Base-by-base conservation (phyloP, 208 protist genomes). In the Angomonas deanei region DNA sequence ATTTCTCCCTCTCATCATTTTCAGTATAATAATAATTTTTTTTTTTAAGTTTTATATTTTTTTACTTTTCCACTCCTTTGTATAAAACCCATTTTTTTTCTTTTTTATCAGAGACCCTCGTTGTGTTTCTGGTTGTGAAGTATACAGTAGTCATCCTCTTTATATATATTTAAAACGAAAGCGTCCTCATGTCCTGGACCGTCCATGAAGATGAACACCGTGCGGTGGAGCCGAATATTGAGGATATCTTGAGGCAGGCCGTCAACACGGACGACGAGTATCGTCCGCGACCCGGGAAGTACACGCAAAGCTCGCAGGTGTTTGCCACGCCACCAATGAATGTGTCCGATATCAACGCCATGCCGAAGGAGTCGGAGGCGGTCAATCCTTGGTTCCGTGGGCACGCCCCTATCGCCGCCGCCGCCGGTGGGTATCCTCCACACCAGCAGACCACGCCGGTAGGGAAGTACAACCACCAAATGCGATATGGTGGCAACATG, bases 121-220 rank as follows among this genome's bases (percentile, higher is more conserved):
- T n/a, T n/a, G n/a, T n/a, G n/a, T 53, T 53, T 24, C 23, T 53
- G 5, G 5, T 53, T 6, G n/a, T 53, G 8, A n/a, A 13, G 47
- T 53, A 28, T 17, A 28, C 23, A 17, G 5, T 27, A 21, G 8
- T 21, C 5, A 26, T 27, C 5, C 47, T 24, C 23, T 24, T 53
- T 53, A 8, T 53, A 28, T 53, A 53, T 53, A 28, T 26, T 53
- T 26, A 53, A n/a, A n/a, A n/a, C n/a, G n/a, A n/a, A n/a, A n/a
- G n/a, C n/a, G 31, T 63, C 27, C 54, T 30, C 26, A 78, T 83
- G 78, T 76, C 86, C 53, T 94, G 84, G 88, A 92, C 84, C 48
- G 88, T 94, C 49, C 88, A 92, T 55, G 84, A 94, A 47, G 82
- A 94, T 52, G 84, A 90, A 59, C 88, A 88, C 72, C 83, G 55